Base-by-base conservation (phyloP, 2,329 filamentous ascomycete species). In the Fusarium chuoi region DNA sequence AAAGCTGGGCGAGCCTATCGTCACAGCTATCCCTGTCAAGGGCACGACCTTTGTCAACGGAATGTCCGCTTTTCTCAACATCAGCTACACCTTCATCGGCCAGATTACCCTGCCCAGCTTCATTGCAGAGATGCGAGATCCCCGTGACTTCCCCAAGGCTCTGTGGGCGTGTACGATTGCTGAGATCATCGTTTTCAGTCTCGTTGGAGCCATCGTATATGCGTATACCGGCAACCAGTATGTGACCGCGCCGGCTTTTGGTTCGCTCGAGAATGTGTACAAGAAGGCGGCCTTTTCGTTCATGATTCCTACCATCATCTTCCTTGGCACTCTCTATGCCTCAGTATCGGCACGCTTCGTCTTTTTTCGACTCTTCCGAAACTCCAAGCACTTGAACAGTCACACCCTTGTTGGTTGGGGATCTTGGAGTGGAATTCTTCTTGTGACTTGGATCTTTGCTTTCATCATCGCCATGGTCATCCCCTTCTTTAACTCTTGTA, bases 251-350 rank as follows among this genome's bases (percentile, higher is more conserved):
- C 95, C 95, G 0, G 95, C 95, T 0, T 98, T 98, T 76, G 95
- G 94, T 17, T 95, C 94, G 2, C 86, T 98, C 28, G 88, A 92
- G 46, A 89, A 93, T 52, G 86, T 92, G 5, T 96, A 92, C 84
- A 95, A 96, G 85, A 98, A 98, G 85, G 88, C 96, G 5, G 89
- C 94, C 1, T 98, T 97, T 83, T 95, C 93, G 18, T 97, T 98
- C 85, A 98, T 98, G 95, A 93, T 98, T 38, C 95, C 95, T 0
- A 98, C 95, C 0, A 88, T 98, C 74, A 94, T 98, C 79, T 98
- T 98, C 85, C 84, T 98, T 9, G 95, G 95, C 13, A 94, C 97
- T 1, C 83, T 98, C 24, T 98, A 98, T 80, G 95, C 95, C 20
- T 96, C 94, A 0, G 94, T 98, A 4, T 95, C 94, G 8, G 93